phyloP scores from a whole-genome alignment of 2,329 filamentous ascomycete genomes.

The Pezicula radicicola region DNA sequence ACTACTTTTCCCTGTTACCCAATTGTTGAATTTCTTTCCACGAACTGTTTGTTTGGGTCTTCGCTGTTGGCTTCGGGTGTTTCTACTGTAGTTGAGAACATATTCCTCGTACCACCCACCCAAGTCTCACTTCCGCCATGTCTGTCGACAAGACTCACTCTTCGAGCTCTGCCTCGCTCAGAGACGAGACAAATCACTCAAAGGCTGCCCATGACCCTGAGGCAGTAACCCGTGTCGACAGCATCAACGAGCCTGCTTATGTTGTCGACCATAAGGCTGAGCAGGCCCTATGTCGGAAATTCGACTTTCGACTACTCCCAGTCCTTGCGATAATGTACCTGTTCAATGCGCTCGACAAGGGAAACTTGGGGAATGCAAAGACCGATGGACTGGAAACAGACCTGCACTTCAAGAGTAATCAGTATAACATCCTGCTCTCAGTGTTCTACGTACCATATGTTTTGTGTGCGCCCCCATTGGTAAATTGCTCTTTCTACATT shows the following conservation, averaged over 20 bases:
- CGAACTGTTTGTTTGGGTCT: too few relatives aligned
- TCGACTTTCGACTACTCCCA: slow-evolving; percentile 51
- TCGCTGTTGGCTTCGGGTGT: too few relatives aligned
- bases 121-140: too few relatives aligned
- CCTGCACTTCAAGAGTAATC: slow-evolving; percentile 55
- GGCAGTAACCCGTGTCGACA: slow-evolving; percentile 1
- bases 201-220: slow-evolving; percentile 9
- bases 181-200: slow-evolving; percentile 6
- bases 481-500: slow-evolving; percentile 11
- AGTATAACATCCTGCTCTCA: slow-evolving; percentile 67
- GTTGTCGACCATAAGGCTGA: slow-evolving; percentile 42
- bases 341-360: slow-evolving; percentile 47
- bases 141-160: slow-evolving; percentile 19
- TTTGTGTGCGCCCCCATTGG: slow-evolving; percentile 62
- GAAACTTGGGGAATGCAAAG: slow-evolving; percentile 54
- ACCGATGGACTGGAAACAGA: slow-evolving; percentile 41
- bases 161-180: slow-evolving; percentile 7
- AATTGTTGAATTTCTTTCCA: too few relatives aligned
- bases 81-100: too few relatives aligned
- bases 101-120: too few relatives aligned
- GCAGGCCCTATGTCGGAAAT: slow-evolving; percentile 48
- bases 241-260: slow-evolving; percentile 11
- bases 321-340: slow-evolving; percentile 52
- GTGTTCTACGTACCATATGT: slow-evolving; percentile 78
- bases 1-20: too few relatives aligned